A percentile compares a stretch with the other conserved stretches of the same genome.
Conservation (phyloP, 495 filamentous ascomycete genomes). For the Penicillium daleae region DNA sequence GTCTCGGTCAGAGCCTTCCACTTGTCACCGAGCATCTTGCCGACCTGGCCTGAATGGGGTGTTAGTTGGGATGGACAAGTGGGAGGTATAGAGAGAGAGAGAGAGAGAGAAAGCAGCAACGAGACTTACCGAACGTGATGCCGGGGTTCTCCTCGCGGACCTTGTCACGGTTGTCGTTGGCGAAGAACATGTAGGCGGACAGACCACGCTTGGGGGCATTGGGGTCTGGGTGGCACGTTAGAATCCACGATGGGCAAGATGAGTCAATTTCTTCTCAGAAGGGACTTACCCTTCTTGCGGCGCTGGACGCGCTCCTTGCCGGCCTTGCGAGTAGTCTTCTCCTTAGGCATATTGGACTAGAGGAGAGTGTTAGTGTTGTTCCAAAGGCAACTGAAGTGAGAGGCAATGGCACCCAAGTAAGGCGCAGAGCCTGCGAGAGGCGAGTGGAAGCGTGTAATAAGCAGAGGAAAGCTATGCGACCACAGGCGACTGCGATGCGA, state of each 20-base stretch:
- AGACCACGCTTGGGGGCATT: conserved; percentile 99
- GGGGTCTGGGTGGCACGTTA: conserved; percentile 66
- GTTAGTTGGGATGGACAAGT: conserved; percentile 17
- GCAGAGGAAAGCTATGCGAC: neutral
- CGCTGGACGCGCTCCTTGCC: conserved; percentile 60
- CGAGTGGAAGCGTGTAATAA: neutral
- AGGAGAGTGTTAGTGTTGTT: conserved; percentile 11
- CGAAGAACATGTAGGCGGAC: conserved; percentile 99
- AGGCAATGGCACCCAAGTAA: neutral
- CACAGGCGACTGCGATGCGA: neutral
- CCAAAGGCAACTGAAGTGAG: neutral
- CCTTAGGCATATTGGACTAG: conserved; percentile 72
- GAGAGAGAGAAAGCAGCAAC: neutral
- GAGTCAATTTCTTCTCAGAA: neutral
- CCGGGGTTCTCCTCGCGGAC: conserved; percentile 98
- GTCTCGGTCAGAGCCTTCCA: conserved; percentile 95
- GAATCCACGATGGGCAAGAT: neutral
- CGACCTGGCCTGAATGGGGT: conserved; percentile 75
- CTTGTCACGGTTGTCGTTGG: conserved; percentile 97
- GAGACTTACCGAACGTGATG: conserved; percentile 83
- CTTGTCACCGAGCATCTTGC: conserved; percentile 94
- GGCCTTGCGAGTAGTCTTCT: conserved; percentile 59
- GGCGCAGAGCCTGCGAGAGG: neutral
- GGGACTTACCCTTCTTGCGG: conserved; percentile 83
- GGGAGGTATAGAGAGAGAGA: neutral